Percentiles rank a stretch among this genome's conserved stretches.
Evolutionary conservation across 2,329 filamentous ascomycete species (phyloP).

Genomic region (Fusarium denticulatum): DNA sequence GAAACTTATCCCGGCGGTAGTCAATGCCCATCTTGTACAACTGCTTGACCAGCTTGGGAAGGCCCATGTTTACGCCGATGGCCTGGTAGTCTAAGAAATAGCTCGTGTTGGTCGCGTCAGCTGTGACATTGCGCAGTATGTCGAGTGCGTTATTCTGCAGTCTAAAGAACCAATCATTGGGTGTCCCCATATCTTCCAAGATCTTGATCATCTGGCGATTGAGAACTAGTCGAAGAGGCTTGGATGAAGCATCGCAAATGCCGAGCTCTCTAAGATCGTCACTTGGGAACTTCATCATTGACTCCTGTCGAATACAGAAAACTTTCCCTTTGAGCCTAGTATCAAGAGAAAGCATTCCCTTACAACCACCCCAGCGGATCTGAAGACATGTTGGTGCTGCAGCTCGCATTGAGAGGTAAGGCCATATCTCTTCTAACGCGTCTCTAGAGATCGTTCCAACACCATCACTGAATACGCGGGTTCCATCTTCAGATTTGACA

Average conservation of each 20-base stretch:
- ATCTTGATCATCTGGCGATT: slow-evolving; percentile 89
- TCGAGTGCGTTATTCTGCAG: slow-evolving; percentile 72
- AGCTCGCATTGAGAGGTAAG: slow-evolving; percentile 57
- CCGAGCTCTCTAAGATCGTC: slow-evolving; percentile 66
- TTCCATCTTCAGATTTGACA: slow-evolving; percentile 58
- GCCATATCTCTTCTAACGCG: slow-evolving; percentile 70
- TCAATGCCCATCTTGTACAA: slow-evolving; percentile 68
- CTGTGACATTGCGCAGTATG: slow-evolving; percentile 67
- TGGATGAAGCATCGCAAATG: slow-evolving; percentile 76
- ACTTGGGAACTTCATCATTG: slow-evolving; percentile 83
- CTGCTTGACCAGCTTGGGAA: slow-evolving; percentile 70
- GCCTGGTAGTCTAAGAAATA: slow-evolving; percentile 71
- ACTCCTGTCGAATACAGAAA: slow-evolving; percentile 70
- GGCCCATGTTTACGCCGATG: slow-evolving; percentile 67
- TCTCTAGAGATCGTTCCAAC: slow-evolving; percentile 76
- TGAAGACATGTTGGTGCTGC: slow-evolving; percentile 74
- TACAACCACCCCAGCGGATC: slow-evolving; percentile 77
- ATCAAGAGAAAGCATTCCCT: slow-evolving; percentile 82
- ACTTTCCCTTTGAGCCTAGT: slow-evolving; percentile 64
- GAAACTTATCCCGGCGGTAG: slow-evolving; percentile 74
- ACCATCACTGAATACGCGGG: slow-evolving; percentile 79
- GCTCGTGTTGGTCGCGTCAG: slow-evolving; percentile 68
- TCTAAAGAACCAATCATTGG: slow-evolving; percentile 66
- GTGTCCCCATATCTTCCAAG: slow-evolving; percentile 78
- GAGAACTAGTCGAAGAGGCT: slow-evolving; percentile 74